Conservation (phyloP, 2,329 filamentous ascomycete species). For the Onygenales sp. region DNA sequence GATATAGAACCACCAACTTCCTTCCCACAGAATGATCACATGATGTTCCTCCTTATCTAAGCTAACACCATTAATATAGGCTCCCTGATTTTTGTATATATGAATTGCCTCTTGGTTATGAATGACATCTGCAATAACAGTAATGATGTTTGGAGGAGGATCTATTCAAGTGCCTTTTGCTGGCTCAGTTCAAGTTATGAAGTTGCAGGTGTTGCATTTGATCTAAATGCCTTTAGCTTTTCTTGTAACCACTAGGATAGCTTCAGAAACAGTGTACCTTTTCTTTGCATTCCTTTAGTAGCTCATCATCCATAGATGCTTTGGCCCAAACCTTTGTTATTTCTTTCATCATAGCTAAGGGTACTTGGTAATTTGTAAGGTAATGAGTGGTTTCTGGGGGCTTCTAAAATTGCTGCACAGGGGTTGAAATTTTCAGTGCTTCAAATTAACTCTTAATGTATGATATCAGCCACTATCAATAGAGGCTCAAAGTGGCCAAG, state of each 20-base stretch:
- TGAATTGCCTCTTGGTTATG: neutral
- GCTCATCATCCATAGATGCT: neutral
- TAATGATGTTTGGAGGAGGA: neutral
- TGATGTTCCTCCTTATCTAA: neutral
- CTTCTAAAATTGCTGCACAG: too few relatives aligned
- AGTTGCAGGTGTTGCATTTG: neutral
- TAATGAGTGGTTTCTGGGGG: too few relatives aligned
- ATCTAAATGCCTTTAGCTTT: neutral
- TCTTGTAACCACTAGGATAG: neutral
- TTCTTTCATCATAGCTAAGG: neutral
- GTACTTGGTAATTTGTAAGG: too few relatives aligned
- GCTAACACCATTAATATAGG: neutral
- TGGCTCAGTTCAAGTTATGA: neutral
- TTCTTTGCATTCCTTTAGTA: neutral
- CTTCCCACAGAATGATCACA: neutral
- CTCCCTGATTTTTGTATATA: neutral
- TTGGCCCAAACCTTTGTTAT: neutral
- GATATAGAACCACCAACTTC: neutral
- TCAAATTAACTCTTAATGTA: too few relatives aligned
- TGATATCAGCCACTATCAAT: too few relatives aligned
- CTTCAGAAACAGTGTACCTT: neutral
- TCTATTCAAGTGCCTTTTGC: neutral
- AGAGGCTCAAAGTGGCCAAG: too few relatives aligned
- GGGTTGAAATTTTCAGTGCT: too few relatives aligned
- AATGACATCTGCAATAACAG: neutral